Evolutionary conservation across 2,329 filamentous ascomycete genomes (phyloP), one percentile per base, ranked within the genome.

Genomic region (Colletotrichum falcatum): DNA sequence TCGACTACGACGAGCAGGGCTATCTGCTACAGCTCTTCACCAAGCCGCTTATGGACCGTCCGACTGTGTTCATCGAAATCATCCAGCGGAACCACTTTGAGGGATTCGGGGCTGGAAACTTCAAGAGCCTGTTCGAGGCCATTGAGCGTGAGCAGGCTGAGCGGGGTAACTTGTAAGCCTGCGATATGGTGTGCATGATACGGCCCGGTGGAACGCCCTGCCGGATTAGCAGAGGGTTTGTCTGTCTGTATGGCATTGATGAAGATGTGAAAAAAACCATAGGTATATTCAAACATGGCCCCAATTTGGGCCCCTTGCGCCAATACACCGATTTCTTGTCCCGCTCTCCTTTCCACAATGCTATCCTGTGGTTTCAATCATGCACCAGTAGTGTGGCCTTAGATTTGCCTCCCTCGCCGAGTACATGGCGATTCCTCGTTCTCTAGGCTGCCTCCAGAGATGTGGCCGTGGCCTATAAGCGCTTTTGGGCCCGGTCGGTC

Each of bases 1-100:
- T 98, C 77, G 95, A 98, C 83, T 98, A 98, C 77, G 95, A 98
- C 76, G 94, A 97, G 86, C 90, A 89, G 30, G 95, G 95, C 0
- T 98, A 98, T 81, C 81, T 98, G 73, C 81, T 91, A 65, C 89
- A 91, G 82, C 83, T 94, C 42, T 94, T 94, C 81, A 94, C 91
- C 39, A 94, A 94, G 89, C 95, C 95, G 73, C 81, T 98, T 74
- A 93, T 97, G 91, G 95, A 98, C 81, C 90, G 95, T 16, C 95
- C 95, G 30, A 98, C 95, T 4, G 95, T 98, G 35, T 98, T 98
- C 79, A 90, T 98, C 73, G 95, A 98, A 87, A 97, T 98, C 76
- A 98, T 98, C 76, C 94, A 98, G 85, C 86, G 95, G 67, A 91
- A 97, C 76, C 91, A 94, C 73, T 98, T 98, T 80, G 91, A 92